Base-by-base conservation (phyloP, 345 rosid species). In the Draba incana region DNA sequence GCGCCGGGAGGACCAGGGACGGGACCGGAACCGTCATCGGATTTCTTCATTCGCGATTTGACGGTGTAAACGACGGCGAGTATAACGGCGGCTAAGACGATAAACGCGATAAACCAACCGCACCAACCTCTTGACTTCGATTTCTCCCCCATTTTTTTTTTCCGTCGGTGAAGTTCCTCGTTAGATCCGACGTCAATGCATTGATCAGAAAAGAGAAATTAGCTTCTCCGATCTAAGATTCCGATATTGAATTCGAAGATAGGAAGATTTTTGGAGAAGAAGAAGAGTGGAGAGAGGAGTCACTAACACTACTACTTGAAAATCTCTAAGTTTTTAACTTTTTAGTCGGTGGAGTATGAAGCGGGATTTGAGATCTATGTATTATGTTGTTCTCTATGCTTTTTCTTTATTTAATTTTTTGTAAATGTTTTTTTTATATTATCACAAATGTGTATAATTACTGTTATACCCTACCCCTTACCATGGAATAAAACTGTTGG, bases 1-100 rank as follows among this genome's bases (percentile, higher is more conserved):
- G 96, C 89, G 15, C 98, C 98, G 4, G 97, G 98, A 25, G 96
- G 92, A 1, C 92, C 95, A 0, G 97, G 96, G n/a, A 85, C 89
- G 0, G 92, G 91, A 64, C 69, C 81, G 1, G 81, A 7, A 2
- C 66, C 70, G 37, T 30, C 56, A 11, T 64, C 78, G 25, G 84
- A 76, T 70, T 84, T 82, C 64, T 83, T 64, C 13, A 60, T 43
- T 71, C 70, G 85, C 64, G 77, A 83, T 75, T 71, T 86, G 46
- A 95, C 53, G 0, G 84, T 69, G 75, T 72, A 79, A 60, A 86
- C 88, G 16, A 89, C 58, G 39, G 96, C 99, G 20, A 88, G 69
- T 6, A 86, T 9, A 79, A 87, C 81, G 81, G 65, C 41, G 28
- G 79, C 75, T 33, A 76, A 14, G 44, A 92, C 61, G 3, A 85